Evolutionary conservation across 495 filamentous ascomycete species (phyloP), one percentile per base, ranked within the genome.

Genomic region (Penicillium odoratum): DNA sequence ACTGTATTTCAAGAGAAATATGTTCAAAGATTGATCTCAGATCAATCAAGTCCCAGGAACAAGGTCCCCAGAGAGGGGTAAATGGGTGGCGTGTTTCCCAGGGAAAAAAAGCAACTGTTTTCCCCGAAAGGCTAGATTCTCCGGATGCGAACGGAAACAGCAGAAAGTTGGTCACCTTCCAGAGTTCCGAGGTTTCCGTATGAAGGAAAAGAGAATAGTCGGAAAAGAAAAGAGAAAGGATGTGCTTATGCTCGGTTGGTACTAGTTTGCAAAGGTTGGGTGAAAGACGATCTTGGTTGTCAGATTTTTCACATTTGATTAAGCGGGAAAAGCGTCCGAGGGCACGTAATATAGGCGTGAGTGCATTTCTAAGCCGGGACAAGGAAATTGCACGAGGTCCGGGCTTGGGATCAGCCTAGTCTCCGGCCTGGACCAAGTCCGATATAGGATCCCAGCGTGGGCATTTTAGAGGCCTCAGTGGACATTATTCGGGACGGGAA

Each of bases 381-480:
- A 21, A 16, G 25, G 40, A 43, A n/a, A 49, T 29, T 10, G 18
- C 44, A 25, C 21, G 44, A 47, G 26, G 44, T 29, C 21, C 18
- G 44, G 44, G 26, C 44, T 29, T 28, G n/a, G 21, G 44, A 47
- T 47, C 21, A 47, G 26, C 48, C 34, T 25, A 8, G 48, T 25
- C 21, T 15, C 48, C 33, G 48, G 47, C 26, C 31, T 30, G 48
- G 29, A 21, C 29, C 16, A 30, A 30, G 48, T 51, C 48, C 53
- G 53, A 56, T 56, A 49, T 56, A 56, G 53, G 53, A 48, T 48
- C 26, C 16, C 4, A 16, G 29, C 28, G 53, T 46, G 11, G 29
- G 16, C 28, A 40, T 2, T 56, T 48, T 56, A 56, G 30, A 56
- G 43, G 53, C 13, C 31, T 26, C n/a, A n/a, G 34, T 25, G 21